A percentile compares a stretch with the other conserved stretches of the same genome.
Evolutionary conservation across 164 flowering plant genomes (phyloP).

Genomic region (Amborella trichopoda): DNA sequence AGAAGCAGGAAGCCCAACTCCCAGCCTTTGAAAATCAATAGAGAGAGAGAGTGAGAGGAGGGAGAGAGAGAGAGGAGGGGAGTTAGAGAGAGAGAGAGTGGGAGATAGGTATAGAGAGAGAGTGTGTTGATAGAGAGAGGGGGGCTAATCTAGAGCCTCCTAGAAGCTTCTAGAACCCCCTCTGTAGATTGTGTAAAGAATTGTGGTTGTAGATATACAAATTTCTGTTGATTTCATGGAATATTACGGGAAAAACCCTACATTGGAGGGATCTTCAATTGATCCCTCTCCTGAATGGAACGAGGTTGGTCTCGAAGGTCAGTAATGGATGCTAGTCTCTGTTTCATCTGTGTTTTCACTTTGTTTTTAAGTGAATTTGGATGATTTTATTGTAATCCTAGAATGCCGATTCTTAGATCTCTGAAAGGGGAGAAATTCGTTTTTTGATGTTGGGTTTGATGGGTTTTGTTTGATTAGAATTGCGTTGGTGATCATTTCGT

Average conservation of each 20-base stretch:
- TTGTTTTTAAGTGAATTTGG: too few species aligned
- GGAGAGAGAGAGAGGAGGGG: background rate
- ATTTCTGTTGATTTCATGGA: constrained; percentile 27
- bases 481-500: too few species aligned
- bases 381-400: too few species aligned
- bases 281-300: constrained; percentile 38
- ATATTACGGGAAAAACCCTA: constrained; percentile 33
- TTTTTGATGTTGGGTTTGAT: too few species aligned
- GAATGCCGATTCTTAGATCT: too few species aligned
- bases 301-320: constrained; percentile 67
- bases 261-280: constrained; percentile 31
- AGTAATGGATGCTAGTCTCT: too few species aligned
- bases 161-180: background rate
- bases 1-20: too few species aligned
- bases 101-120: background rate
- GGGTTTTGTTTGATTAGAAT: too few species aligned
- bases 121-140: background rate
- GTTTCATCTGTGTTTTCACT: too few species aligned
- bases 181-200: background rate
- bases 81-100: background rate
- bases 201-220: background rate
- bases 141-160: background rate
- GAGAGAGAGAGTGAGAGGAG: background rate
- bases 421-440: too few species aligned
- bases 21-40: background rate